Evolutionary conservation across 73 alveolate species (phyloP).

Genomic region (Durusdinium trenchii): DNA sequence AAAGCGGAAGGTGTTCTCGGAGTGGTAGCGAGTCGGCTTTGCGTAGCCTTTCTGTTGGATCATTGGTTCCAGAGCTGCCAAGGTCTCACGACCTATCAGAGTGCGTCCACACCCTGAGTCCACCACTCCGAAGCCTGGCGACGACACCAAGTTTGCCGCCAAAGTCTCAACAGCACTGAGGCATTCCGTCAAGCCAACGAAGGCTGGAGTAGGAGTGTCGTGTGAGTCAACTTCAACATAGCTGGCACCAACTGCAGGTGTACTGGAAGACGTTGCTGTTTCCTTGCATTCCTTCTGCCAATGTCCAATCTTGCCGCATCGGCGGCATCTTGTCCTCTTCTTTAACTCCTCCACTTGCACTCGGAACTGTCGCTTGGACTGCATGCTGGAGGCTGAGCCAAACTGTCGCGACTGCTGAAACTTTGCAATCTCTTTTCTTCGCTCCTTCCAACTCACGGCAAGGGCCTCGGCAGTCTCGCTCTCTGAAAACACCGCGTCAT

Average conservation of each 20-base stretch:
- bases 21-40: neutral
- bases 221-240: too few species aligned
- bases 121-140: slow-evolving; percentile 3
- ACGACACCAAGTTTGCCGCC: neutral
- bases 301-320: slow-evolving; percentile 13
- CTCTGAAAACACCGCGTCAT: neutral
- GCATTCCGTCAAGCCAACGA: too few species aligned
- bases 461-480: neutral
- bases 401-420: neutral
- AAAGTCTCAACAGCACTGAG: neutral
- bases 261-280: too few species aligned
- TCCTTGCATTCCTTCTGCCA: too few species aligned
- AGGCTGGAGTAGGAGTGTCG: too few species aligned
- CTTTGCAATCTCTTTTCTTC: neutral
- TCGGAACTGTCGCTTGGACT: neutral
- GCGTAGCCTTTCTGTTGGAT: neutral
- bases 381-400: neutral
- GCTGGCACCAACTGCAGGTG: too few species aligned
- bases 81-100: neutral
- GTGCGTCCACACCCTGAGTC: slow-evolving; percentile 23
- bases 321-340: neutral
- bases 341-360: neutral
- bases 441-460: slow-evolving; percentile 15
- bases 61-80: neutral
- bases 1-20: neutral